These are phyloP conservation scores for Solanum gandarillasii DNA, from an alignment of 257 asterid genomes.

Conservation along the genomic window DNA sequence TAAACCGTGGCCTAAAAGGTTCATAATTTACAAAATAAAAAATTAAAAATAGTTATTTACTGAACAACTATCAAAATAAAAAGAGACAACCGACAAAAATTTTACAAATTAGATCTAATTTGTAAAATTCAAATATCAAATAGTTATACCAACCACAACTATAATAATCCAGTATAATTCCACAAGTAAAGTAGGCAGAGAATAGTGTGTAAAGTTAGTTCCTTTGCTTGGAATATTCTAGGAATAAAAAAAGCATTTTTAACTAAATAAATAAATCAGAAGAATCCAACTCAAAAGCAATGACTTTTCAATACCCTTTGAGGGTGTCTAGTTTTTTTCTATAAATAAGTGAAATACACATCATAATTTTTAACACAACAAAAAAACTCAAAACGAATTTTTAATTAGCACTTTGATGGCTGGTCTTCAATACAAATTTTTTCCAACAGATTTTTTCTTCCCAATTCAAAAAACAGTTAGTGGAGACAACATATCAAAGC, in stretches of 20 bases:
- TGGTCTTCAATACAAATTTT: conserved; percentile 46
- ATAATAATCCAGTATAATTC: rapidly evolving
- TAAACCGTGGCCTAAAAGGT: background rate
- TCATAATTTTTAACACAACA: background rate
- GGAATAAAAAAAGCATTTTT: background rate
- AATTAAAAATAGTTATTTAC: background rate
- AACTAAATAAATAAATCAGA: background rate
- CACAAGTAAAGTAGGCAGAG: background rate
- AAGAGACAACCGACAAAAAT: background rate
- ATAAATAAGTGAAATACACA: background rate
- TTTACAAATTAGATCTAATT: background rate
- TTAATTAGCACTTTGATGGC: conserved; percentile 25
- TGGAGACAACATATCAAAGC: conserved; percentile 16
- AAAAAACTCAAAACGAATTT: background rate
- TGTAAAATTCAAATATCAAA: background rate
- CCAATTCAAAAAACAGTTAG: conserved; percentile 23
- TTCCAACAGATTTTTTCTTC: conserved; percentile 46
- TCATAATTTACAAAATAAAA: background rate
- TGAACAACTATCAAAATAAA: background rate
- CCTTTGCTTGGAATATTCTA: background rate
- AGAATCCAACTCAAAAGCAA: background rate
- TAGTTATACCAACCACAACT: background rate
- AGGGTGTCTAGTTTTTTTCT: background rate
- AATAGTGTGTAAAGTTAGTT: background rate
- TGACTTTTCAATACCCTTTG: background rate